Evolutionary conservation across 176 grass and related monocot species (phyloP), one percentile per base, ranked within the genome.

Genomic region (Oryza australiensis): DNA sequence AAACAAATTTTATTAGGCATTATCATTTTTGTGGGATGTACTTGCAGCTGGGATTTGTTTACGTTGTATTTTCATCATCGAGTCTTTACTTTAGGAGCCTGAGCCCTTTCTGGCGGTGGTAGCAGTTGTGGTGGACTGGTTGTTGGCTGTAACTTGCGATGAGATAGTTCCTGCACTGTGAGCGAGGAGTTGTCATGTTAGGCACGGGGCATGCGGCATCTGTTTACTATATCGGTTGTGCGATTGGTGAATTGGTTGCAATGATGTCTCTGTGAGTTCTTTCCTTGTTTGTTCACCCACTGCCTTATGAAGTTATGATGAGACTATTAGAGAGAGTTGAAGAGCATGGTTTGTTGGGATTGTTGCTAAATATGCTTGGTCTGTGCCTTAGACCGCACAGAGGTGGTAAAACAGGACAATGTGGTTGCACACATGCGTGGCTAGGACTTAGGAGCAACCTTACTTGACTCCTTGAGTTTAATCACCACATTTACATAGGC

Each of bases 181-280:
- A 72, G 13, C 22, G 57, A n/a, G n/a, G n/a, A n/a, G 20, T 74
- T 74, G 57, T 67, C 12, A 62, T 59, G 59, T 66, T 46, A 41
- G 29, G 40, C 13, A 28, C 16, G 30, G 29, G 3, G 12, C 7
- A 43, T 33, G 9, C 10, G 12, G 12, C 20, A 34, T 62, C 32
- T 70, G 13, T 28, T 73, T 79, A 28, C 6, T 12, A 24, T 12
- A 66, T 27, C 15, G 29, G 40, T 13, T 76, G 28, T 42, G 46
- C 14, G 13, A 26, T 42, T 24, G 41, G 5, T 68, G 49, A 69
- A 46, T 15, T 27, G 43, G 51, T 46, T 72, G 57, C 37, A 33
- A 26, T 11, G 42, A 26, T 73, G 34, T 53, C 12, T 67, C 53
- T 82, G 28, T 72, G 65, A 51, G 63, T 70, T 77, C 23, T 18